These are phyloP conservation scores for Aspergillus chevalieri DNA, from an alignment of 2,329 filamentous ascomycete genomes.

Conservation along the genomic window DNA sequence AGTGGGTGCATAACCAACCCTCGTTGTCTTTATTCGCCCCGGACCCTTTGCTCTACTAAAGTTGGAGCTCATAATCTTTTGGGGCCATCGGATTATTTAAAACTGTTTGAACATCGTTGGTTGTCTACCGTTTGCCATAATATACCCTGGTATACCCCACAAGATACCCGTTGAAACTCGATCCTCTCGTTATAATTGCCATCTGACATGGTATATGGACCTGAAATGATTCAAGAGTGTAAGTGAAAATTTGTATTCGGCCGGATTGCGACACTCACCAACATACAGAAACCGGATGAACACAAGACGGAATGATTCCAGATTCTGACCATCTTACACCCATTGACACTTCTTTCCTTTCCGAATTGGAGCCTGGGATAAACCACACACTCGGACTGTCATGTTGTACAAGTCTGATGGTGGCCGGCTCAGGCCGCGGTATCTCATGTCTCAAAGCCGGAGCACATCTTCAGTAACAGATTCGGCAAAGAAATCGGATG, in stretches of 20 bases:
- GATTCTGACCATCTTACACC: constrained; percentile 15
- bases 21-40: too few relatives aligned
- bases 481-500: constrained; percentile 12
- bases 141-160: too few relatives aligned
- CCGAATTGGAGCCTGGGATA: constrained; percentile 22
- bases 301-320: constrained; percentile 26
- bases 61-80: too few relatives aligned
- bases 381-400: constrained; percentile 28
- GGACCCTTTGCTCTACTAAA: too few relatives aligned
- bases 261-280: not conserved
- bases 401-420: constrained; percentile 29
- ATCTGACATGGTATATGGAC: not conserved
- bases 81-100: too few relatives aligned
- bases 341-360: constrained; percentile 20
- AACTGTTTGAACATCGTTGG: not conserved
- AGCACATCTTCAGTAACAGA: constrained; percentile 19
- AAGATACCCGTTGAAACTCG: not conserved
- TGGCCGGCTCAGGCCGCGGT: constrained; percentile 23
- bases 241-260: not conserved
- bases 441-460: constrained; percentile 18
- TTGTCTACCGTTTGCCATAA: not conserved
- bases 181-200: not conserved
- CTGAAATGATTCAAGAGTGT: not conserved
- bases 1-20: constrained; percentile 27
- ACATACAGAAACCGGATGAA: not conserved